Conservation (phyloP, 2,329 filamentous ascomycete species). For the Microcyclospora tardicrescens region DNA sequence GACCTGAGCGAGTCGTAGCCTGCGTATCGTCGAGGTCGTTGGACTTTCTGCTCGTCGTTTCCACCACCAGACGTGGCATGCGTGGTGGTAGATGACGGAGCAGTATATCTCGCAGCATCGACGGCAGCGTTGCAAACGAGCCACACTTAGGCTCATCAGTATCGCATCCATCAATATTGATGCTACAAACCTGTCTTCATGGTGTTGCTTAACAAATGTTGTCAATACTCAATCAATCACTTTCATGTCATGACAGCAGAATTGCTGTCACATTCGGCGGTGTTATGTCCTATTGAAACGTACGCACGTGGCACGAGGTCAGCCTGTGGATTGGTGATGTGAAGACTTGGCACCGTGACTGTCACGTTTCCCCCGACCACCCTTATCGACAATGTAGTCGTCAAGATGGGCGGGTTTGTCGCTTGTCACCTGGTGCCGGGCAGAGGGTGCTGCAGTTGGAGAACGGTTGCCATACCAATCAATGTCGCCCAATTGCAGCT, state of each 20-base stretch:
- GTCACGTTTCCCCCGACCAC: slow-evolving; percentile 3
- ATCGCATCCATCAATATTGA: background rate
- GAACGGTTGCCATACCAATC: slow-evolving; percentile 60
- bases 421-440: too few relatives aligned
- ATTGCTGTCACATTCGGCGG: slow-evolving; percentile 1
- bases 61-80: too few relatives aligned
- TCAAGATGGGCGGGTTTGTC: slow-evolving; percentile 12
- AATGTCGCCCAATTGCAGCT: slow-evolving; percentile 89
- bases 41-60: too few relatives aligned
- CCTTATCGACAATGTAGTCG: slow-evolving; percentile 18
- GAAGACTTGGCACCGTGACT: slow-evolving; percentile 6
- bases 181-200: background rate
- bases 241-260: slow-evolving; percentile 4
- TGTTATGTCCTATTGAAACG: slow-evolving; percentile 19
- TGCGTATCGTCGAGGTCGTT: too few relatives aligned
- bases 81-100: too few relatives aligned
- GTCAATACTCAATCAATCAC: background rate
- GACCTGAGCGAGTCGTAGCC: too few relatives aligned
- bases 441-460: slow-evolving; percentile 3
- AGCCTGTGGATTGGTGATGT: slow-evolving; percentile 10
- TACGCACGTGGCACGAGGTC: slow-evolving; percentile 9
- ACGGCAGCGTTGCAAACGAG: too few relatives aligned
- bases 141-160: too few relatives aligned
- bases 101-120: too few relatives aligned
- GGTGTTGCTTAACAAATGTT: background rate